Base-by-base conservation (phyloP, 129 eudicot genomes). In the Lactuca saligna region DNA sequence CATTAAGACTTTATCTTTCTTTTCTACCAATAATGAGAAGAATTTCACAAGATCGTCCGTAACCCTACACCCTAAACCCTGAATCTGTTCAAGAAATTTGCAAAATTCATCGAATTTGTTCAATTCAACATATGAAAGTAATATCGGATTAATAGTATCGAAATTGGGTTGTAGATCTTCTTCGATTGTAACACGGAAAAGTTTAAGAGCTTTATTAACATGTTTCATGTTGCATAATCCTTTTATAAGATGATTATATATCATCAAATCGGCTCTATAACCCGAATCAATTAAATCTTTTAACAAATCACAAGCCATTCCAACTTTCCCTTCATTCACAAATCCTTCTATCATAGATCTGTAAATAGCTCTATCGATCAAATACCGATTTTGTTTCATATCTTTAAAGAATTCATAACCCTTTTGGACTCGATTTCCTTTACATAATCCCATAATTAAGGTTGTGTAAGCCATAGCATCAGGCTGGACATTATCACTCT, bases 381-480 rank as follows among this genome's bases (percentile, higher is more conserved):
- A 82, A 76, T 69, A 74, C 66, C 84, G 80, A 56, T 73, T 84
- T 75, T 58, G 81, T 68, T 89, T 93, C 98, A 93, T 89, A 54
- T 85, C 95, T 57, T 75, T 78, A 61, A 93, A 93, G 9, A 93
- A 70, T 56, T 82, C 92, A 25, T 82, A 67, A 56, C 90, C 98
- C 58, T 83, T 82, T 16, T 83, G 80, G 11, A 87, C 92, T 57
- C 68, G 73, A 15, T 78, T 82, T 25, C 85, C 95, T 76, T 83
- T 76, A 60, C 95, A 93, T 54, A 93, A 76, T 5, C 92, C 98
- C 35, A 55, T 75, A 58, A 93, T 63, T 8, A 93, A 17, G 66
- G 98, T 93, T 48, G 85, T 64, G 74, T 87, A 93, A 44, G 98
- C 98, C 97, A 93, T 83, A 25, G 66, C 90, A 89, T 93, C 98